Base-by-base conservation (phyloP, 2,329 filamentous ascomycete species). In the Colletotrichum horii region DNA sequence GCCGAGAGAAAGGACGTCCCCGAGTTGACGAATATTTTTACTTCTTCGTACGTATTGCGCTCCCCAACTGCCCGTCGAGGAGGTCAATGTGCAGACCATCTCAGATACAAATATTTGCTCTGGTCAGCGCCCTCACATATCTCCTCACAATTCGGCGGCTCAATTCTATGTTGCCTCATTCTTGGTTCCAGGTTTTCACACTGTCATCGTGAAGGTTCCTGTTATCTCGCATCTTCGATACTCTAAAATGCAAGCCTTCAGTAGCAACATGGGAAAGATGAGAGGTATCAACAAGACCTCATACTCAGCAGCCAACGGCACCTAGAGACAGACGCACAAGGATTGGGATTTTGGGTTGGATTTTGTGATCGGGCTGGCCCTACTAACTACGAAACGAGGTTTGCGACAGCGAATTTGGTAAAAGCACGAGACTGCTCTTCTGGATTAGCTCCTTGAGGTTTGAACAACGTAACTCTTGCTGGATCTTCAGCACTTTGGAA, bases 51-150 rank as follows among this genome's bases (percentile, higher is more conserved):
- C n/a, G n/a, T 34, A 34, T 34, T 6, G 32, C 32, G 7, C 9
- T 34, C 5, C 32, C 4, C 12, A 14, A 34, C 4, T 34, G 12
- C 12, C 32, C 14, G 11, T 34, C 14, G 2, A 34, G 32, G 32
- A 4, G 32, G 4, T 4, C 3, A 5, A 14, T 14, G 2, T 14
- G 30, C 11, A 14, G 2, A 34, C 12, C 32, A 8, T 32, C 11
- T 34, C 14, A 14, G 32, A 12, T 3, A 48, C 0, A 14, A 48
- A 48, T 22, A 22, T 22, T 2, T 4, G 11, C 1, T 3, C 12
- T 7, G 22, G 9, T 4, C 1, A 14, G 2, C 43, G 6, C 19
- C 19, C 43, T 48, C n/a, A 6, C n/a, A 14, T 48, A 48, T 48
- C 11, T 48, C 38, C 19, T 12, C 38, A 6, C n/a, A n/a, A 48